phyloP scores from a whole-genome alignment of 192 early-diverging fungal genomes.

The Chytriomyces hyalinus region DNA sequence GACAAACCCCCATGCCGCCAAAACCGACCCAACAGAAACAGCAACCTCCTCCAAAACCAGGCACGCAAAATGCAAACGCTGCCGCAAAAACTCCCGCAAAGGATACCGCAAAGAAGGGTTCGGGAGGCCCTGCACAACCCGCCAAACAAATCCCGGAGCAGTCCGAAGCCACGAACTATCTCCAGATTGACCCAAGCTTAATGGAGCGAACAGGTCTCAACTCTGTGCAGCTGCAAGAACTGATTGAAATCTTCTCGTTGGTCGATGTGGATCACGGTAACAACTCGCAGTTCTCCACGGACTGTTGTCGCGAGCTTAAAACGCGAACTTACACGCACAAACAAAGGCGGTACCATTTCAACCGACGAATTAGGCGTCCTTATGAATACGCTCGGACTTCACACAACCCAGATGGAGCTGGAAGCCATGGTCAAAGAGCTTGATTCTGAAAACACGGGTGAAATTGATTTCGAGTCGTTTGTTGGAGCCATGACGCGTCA shows the following conservation, averaged over 20 bases:
- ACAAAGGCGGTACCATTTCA: conserved; percentile 5
- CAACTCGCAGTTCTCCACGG: conserved; percentile 45
- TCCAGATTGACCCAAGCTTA: conserved; percentile 47
- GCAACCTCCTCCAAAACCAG: background rate
- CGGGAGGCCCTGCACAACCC: background rate
- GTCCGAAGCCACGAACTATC: conserved; percentile 16
- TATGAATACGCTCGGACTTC: conserved; percentile 60
- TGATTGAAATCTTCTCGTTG: conserved; percentile 61
- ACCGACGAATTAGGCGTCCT: conserved; percentile 52
- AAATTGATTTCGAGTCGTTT: conserved; percentile 67
- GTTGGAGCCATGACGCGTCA: conserved; percentile 58
- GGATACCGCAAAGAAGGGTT: background rate
- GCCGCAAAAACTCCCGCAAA: conserved; percentile 3
- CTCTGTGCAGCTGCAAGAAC: conserved; percentile 52
- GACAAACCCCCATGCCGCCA: conserved; percentile 9
- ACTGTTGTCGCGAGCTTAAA: background rate
- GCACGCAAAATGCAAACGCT: background rate
- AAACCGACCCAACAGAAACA: background rate
- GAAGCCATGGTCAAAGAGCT: conserved; percentile 62
- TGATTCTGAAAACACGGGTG: conserved; percentile 53
- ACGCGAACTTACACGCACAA: background rate
- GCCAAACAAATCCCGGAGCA: background rate
- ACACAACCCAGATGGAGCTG: conserved; percentile 55
- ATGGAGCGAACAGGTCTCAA: conserved; percentile 47
- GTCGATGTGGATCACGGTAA: conserved; percentile 66